Evolutionary conservation across 2,329 filamentous ascomycete species (phyloP).

Genomic region (Xylariaceae sp.): DNA sequence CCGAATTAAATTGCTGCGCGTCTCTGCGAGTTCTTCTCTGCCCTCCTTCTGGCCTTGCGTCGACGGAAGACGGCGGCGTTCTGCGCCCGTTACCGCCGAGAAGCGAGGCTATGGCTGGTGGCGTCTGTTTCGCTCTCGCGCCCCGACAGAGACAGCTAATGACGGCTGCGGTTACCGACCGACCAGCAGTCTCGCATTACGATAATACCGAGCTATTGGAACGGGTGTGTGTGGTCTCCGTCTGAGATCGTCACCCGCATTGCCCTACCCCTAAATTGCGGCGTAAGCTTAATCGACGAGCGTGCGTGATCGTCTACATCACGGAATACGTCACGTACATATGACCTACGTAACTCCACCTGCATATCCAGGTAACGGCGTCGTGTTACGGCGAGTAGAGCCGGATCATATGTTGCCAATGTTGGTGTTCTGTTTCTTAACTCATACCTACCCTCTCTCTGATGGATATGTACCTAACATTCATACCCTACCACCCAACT

Average conservation of each 20-base stretch:
- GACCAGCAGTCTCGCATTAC: not conserved
- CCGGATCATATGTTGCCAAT: not conserved
- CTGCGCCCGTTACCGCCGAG: not conserved
- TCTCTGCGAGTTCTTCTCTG: too few species aligned
- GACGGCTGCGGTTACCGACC: conserved; percentile 12
- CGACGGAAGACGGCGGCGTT: not conserved
- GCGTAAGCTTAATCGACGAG: not conserved
- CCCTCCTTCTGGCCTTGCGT: not conserved
- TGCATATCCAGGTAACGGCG: not conserved
- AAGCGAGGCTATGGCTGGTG: not conserved
- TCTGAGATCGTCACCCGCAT: not conserved
- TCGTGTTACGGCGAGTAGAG: not conserved
- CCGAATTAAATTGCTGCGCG: not conserved
- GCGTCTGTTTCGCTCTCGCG: not conserved
- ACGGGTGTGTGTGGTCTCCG: not conserved
- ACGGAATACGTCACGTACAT: not conserved
- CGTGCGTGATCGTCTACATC: not conserved
- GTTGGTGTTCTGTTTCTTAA: not conserved
- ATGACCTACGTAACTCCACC: not conserved
- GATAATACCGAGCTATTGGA: not conserved
- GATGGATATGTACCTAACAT: too few species aligned
- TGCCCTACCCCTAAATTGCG: not conserved
- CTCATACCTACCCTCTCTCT: not conserved
- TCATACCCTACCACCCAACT: too few species aligned
- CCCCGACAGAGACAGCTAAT: conserved; percentile 1